phyloP scores from a whole-genome alignment of 352 stramenopile species.

The Pythium sukuiense region DNA sequence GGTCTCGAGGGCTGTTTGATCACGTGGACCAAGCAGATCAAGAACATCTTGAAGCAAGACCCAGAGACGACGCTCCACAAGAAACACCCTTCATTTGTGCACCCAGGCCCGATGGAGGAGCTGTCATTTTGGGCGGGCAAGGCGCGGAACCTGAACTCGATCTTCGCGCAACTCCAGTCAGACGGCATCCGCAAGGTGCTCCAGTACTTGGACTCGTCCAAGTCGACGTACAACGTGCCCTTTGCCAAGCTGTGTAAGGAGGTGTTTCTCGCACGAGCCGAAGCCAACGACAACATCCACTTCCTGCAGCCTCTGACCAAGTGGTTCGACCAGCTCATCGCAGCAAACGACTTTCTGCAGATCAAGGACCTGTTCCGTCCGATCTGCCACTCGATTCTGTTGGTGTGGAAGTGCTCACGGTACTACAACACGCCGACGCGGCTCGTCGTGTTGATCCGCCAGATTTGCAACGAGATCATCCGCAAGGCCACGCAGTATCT shows the following conservation, averaged over 20 bases:
- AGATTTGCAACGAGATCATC: conserved; percentile 91
- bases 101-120: conserved; percentile 87
- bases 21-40: conserved; percentile 95
- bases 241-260: conserved; percentile 93
- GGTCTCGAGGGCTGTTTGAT: conserved; percentile 89
- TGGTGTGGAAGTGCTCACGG: conserved; percentile 90
- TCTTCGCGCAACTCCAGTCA: conserved; percentile 90
- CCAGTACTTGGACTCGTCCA: conserved; percentile 84
- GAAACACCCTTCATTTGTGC: conserved; percentile 35
- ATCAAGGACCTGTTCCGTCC: conserved; percentile 81
- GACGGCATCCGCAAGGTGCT: conserved; percentile 85
- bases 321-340: conserved; percentile 54
- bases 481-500: conserved; percentile 68
- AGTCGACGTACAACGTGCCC: conserved; percentile 90
- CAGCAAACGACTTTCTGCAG: conserved; percentile 40
- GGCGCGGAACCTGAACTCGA: conserved; percentile 86
- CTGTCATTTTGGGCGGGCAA: conserved; percentile 89
- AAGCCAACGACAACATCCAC: conserved; percentile 87
- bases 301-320: conserved; percentile 79
- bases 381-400: conserved; percentile 85
- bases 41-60: conserved; percentile 91
- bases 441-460: conserved; percentile 85
- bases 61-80: conserved; percentile 75
- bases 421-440: conserved; percentile 91
- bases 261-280: conserved; percentile 82